Conservation (phyloP, 345 rosid species). For the Alliaria petiolata region DNA sequence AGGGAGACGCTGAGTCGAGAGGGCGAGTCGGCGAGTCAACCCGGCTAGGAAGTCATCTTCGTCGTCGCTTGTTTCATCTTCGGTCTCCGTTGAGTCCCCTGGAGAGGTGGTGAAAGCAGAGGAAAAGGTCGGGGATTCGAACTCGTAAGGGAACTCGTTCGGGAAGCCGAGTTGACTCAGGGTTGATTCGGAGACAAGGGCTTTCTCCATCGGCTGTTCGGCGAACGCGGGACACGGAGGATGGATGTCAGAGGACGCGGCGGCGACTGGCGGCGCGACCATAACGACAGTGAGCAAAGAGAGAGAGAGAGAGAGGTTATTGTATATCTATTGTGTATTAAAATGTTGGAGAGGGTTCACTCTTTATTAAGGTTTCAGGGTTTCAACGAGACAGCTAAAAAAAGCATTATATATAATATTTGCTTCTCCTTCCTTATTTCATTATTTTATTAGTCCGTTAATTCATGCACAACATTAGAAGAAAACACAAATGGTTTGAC, state of each 20-base stretch:
- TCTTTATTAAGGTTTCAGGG: constrained; percentile 65
- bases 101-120: constrained; percentile 47
- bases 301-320: background rate
- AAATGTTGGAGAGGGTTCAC: constrained; percentile 45
- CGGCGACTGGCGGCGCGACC: constrained; percentile 34
- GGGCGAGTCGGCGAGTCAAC: constrained; percentile 59
- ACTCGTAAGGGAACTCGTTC: constrained; percentile 61
- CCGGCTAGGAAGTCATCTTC: constrained; percentile 66
- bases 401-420: constrained; percentile 1
- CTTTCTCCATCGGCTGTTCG: too few relatives aligned
- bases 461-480: background rate
- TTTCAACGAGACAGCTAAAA: constrained; percentile 35
- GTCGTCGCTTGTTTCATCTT: constrained; percentile 49
- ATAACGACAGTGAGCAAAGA: background rate
- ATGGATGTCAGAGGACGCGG: constrained; percentile 40
- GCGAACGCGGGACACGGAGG: too few relatives aligned
- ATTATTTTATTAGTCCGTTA: background rate
- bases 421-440: background rate
- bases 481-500: constrained; percentile 7
- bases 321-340: background rate
- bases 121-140: constrained; percentile 34
- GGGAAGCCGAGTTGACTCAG: constrained; percentile 37
- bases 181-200: background rate
- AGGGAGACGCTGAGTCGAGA: constrained; percentile 44
- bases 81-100: constrained; percentile 50